A percentile compares a stretch with the other conserved stretches of the same genome.
Conservation (phyloP, 1,284 basidiomycete species). For the Heliocybe sulcata region DNA sequence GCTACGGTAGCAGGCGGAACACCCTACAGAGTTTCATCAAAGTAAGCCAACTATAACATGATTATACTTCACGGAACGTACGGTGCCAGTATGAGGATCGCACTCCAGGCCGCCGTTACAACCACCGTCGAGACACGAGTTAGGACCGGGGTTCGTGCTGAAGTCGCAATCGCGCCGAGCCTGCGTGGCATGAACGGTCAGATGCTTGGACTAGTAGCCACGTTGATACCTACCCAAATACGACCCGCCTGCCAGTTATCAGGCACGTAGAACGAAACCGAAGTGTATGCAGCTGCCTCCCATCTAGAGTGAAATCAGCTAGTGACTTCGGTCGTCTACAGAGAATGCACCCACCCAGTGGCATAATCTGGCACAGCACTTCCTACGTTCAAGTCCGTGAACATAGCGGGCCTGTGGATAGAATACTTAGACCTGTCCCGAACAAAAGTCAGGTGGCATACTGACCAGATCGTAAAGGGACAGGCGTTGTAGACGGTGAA, state of each 20-base stretch:
- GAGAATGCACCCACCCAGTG: slow-evolving; percentile 18
- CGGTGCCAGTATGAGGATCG: slow-evolving; percentile 37
- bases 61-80: slow-evolving; percentile 14
- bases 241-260: slow-evolving; percentile 31
- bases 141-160: slow-evolving; percentile 36
- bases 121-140: slow-evolving; percentile 47
- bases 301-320: slow-evolving; percentile 10
- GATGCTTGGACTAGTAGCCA: not conserved
- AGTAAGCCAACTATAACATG: slow-evolving; percentile 10
- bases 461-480: slow-evolving; percentile 29
- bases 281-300: slow-evolving; percentile 21
- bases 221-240: slow-evolving; percentile 24
- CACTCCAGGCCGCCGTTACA: slow-evolving; percentile 54
- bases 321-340: not conserved
- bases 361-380: slow-evolving; percentile 17
- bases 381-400: slow-evolving; percentile 24
- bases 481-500: slow-evolving; percentile 30
- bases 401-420: slow-evolving; percentile 13
- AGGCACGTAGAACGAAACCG: slow-evolving; percentile 25
- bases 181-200: slow-evolving; percentile 16
- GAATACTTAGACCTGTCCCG: slow-evolving; percentile 1
- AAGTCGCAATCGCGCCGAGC: slow-evolving; percentile 43
- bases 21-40: slow-evolving; percentile 20
- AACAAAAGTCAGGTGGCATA: slow-evolving; percentile 1
- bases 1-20: slow-evolving; percentile 57